Conservation (phyloP, 139 green algal genomes). For the Parachlorella kessleri region DNA sequence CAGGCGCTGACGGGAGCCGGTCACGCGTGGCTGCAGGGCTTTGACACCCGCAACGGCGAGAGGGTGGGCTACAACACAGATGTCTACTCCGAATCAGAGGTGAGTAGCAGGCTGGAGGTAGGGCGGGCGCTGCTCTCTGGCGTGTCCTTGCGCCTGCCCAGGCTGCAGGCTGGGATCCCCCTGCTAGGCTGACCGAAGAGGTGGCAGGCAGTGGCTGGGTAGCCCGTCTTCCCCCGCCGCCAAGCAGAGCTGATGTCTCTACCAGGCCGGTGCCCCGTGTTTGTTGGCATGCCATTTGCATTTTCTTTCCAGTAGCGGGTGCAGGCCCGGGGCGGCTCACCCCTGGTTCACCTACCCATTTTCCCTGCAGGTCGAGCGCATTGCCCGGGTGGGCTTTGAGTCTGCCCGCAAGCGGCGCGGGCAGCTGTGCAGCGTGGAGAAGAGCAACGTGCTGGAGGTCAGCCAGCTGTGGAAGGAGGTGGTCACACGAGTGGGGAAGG, state of each 20-base stretch:
- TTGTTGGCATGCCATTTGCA: no score
- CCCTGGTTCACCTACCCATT: not conserved
- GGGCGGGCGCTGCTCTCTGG: no score
- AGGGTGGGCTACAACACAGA: constrained; percentile 96
- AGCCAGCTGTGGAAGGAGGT: constrained; percentile 91
- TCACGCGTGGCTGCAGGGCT: constrained; percentile 20
- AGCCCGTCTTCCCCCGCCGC: no score
- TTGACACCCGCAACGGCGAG: constrained; percentile 72
- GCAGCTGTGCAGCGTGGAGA: constrained; percentile 93
- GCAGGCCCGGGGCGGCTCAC: not conserved
- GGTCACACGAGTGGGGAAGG: constrained; percentile 71
- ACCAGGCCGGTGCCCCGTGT: no score
- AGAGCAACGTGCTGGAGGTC: constrained; percentile 97
- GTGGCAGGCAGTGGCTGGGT: no score
- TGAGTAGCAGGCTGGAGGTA: no score
- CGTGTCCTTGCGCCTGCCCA: no score
- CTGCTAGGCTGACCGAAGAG: no score
- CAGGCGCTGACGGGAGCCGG: no score
- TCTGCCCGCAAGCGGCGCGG: constrained; percentile 81
- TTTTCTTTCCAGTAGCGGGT: not conserved
- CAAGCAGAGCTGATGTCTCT: no score
- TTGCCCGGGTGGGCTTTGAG: constrained; percentile 95
- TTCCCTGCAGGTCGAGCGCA: constrained; percentile 86
- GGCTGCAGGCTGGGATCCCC: no score
- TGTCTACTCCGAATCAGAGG: constrained; percentile 90